A percentile compares a stretch with the other conserved stretches of the same genome.
Conservation (phyloP, 192 early-diverging fungal genomes). For the Linnemannia zychae region DNA sequence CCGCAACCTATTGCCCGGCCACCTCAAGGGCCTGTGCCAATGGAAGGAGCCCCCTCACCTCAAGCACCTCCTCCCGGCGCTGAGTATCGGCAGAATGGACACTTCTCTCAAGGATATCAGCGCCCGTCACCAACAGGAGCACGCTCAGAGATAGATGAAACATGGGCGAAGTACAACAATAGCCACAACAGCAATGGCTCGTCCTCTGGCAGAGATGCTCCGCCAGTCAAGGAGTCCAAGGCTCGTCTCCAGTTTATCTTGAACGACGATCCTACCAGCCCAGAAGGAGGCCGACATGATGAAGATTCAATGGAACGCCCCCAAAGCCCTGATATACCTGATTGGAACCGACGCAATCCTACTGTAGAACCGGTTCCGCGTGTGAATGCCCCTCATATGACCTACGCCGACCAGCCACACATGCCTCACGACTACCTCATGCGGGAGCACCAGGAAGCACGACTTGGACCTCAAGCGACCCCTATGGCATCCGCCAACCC, state of each 20-base stretch:
- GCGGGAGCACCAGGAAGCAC: neutral
- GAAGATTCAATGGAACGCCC: slow-evolving; percentile 16
- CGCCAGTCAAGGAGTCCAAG: slow-evolving; percentile 31
- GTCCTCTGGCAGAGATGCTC: neutral
- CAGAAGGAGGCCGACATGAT: slow-evolving; percentile 10
- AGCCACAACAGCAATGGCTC: slow-evolving; percentile 1
- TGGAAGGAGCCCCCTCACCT: neutral
- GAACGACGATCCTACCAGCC: slow-evolving; percentile 35
- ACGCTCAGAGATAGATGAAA: slow-evolving; percentile 4
- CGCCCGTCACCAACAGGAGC: neutral
- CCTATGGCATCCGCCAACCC: neutral
- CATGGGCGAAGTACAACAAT: slow-evolving; percentile 12
- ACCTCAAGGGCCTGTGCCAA: neutral
- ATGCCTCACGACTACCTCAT: slow-evolving; percentile 7
- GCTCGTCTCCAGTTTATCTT: slow-evolving; percentile 46
- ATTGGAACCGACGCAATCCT: slow-evolving; percentile 6
- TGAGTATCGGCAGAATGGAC: neutral
- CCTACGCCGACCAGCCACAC: neutral
- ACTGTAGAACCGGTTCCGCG: neutral
- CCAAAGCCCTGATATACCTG: slow-evolving; percentile 2
- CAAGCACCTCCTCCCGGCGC: neutral
- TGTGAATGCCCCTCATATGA: neutral
- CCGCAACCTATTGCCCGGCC: slow-evolving; percentile 9
- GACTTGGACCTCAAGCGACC: neutral
- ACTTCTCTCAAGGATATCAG: neutral